A percentile compares a stretch with the other conserved stretches of the same genome.
phyloP scores from a whole-genome alignment of 2,329 filamentous ascomycete genomes.

The Talaromyces sp. region DNA sequence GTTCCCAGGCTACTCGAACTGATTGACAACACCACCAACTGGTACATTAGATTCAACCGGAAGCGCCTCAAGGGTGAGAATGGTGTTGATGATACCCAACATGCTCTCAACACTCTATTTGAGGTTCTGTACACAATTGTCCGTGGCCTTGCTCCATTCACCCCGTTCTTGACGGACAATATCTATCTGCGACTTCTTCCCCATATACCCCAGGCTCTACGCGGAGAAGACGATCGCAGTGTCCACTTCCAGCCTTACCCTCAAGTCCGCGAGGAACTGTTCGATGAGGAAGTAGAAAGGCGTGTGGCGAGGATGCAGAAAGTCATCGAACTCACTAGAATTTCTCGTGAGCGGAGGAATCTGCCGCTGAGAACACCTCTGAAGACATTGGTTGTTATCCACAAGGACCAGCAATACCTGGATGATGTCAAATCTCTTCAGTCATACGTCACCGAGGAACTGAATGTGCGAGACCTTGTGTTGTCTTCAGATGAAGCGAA shows the following conservation, averaged over 20 bases:
- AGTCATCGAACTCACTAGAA: slow-evolving; percentile 84
- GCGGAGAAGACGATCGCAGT: slow-evolving; percentile 69
- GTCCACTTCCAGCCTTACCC: slow-evolving; percentile 93
- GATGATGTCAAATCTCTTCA: slow-evolving; percentile 81
- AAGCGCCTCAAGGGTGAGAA: slow-evolving; percentile 86
- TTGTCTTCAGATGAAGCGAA: slow-evolving; percentile 81
- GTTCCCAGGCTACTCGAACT: slow-evolving; percentile 76
- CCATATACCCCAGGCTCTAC: slow-evolving; percentile 69
- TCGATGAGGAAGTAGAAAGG: slow-evolving; percentile 79
- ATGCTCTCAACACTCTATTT: slow-evolving; percentile 89
- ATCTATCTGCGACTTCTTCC: slow-evolving; percentile 82
- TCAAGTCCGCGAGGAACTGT: slow-evolving; percentile 80
- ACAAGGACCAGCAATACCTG: slow-evolving; percentile 75
- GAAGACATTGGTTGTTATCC: slow-evolving; percentile 83
- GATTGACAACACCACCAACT: slow-evolving; percentile 96
- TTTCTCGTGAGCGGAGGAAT: slow-evolving; percentile 77
- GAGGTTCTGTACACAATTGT: slow-evolving; percentile 88
- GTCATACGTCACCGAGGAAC: slow-evolving; percentile 83
- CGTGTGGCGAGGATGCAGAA: slow-evolving; percentile 88
- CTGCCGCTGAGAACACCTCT: slow-evolving; percentile 87
- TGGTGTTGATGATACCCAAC: slow-evolving; percentile 76
- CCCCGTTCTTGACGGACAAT: slow-evolving; percentile 89
- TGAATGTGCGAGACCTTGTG: slow-evolving; percentile 82
- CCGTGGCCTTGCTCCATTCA: slow-evolving; percentile 86
- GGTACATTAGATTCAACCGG: slow-evolving; percentile 95